Evolutionary conservation across 2,329 filamentous ascomycete genomes (phyloP).

Genomic region (Aspergillus luchuensis): DNA sequence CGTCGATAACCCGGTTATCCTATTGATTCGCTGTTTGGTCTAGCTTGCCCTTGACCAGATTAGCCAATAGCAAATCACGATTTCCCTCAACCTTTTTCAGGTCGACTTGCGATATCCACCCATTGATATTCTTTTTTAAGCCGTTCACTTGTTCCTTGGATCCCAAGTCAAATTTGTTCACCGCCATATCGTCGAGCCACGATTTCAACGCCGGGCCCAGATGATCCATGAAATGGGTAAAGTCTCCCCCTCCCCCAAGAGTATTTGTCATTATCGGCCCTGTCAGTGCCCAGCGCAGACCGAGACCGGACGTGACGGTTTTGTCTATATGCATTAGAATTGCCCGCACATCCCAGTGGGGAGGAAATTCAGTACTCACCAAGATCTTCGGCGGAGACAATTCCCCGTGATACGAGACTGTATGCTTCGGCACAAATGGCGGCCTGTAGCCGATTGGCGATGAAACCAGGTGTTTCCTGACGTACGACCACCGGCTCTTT

Average conservation of each 20-base stretch:
- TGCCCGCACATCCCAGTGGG: neutral
- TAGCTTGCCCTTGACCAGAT: neutral
- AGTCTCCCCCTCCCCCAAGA: slow-evolving; percentile 18
- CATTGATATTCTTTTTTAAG: neutral
- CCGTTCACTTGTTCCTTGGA: neutral
- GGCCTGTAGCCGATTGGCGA: slow-evolving; percentile 51
- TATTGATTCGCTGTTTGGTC: too few species aligned
- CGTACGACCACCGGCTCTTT: slow-evolving; percentile 46
- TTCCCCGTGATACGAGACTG: slow-evolving; percentile 36
- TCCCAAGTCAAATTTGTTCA: slow-evolving; percentile 11
- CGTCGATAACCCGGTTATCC: too few species aligned
- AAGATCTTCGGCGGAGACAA: slow-evolving; percentile 25
- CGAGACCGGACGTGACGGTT: slow-evolving; percentile 20
- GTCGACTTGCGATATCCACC: neutral
- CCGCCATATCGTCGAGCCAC: slow-evolving; percentile 20
- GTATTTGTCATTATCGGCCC: slow-evolving; percentile 22
- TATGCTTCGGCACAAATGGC: slow-evolving; percentile 42
- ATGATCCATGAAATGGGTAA: slow-evolving; percentile 21
- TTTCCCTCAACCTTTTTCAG: neutral
- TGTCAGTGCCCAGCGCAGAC: slow-evolving; percentile 20
- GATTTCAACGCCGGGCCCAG: slow-evolving; percentile 17
- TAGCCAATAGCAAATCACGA: neutral
- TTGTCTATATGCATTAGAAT: slow-evolving; percentile 6
- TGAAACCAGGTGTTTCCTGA: slow-evolving; percentile 47
- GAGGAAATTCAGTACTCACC: slow-evolving; percentile 8